Percentiles rank a stretch among this genome's conserved stretches.
These are phyloP conservation scores for Austroboletus eburneus DNA, from an alignment of 768 basidiomycete genomes.

Conservation along the genomic window DNA sequence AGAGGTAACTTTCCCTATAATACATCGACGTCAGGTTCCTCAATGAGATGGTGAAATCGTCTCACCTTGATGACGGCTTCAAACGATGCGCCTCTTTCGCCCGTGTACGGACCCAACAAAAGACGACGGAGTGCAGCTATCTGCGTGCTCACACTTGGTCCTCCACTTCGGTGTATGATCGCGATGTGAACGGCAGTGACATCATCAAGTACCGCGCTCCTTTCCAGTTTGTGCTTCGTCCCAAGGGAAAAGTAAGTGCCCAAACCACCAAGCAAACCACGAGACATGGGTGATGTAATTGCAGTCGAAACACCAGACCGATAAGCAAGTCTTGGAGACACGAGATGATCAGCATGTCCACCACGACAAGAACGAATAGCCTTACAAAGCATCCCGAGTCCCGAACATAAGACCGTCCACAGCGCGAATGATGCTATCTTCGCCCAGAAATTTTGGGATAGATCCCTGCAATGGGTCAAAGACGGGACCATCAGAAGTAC, in stretches of 20 bases:
- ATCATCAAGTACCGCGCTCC: slow-evolving; percentile 62
- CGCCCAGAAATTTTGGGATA: slow-evolving; percentile 32
- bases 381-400: slow-evolving; percentile 48
- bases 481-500: slow-evolving; percentile 63
- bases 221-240: slow-evolving; percentile 53
- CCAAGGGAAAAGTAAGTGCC: slow-evolving; percentile 59
- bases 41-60: slow-evolving; percentile 7
- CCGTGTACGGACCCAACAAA: slow-evolving; percentile 33
- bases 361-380: background rate
- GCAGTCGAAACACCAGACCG: slow-evolving; percentile 69
- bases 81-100: slow-evolving; percentile 31
- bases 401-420: slow-evolving; percentile 60
- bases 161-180: slow-evolving; percentile 26
- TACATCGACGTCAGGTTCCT: no score
- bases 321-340: slow-evolving; percentile 57
- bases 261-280: slow-evolving; percentile 59
- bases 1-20: slow-evolving; percentile 57
- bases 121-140: slow-evolving; percentile 51
- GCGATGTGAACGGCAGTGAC: slow-evolving; percentile 62
- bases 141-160: slow-evolving; percentile 58
- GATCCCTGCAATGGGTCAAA: slow-evolving; percentile 41
- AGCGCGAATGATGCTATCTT: slow-evolving; percentile 49
- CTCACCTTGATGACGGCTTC: slow-evolving; percentile 34
- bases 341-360: slow-evolving; percentile 3
- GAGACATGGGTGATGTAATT: slow-evolving; percentile 53